Conservation (phyloP, 176 grass and related monocot species). For the maize (Zea mays) region DNA sequence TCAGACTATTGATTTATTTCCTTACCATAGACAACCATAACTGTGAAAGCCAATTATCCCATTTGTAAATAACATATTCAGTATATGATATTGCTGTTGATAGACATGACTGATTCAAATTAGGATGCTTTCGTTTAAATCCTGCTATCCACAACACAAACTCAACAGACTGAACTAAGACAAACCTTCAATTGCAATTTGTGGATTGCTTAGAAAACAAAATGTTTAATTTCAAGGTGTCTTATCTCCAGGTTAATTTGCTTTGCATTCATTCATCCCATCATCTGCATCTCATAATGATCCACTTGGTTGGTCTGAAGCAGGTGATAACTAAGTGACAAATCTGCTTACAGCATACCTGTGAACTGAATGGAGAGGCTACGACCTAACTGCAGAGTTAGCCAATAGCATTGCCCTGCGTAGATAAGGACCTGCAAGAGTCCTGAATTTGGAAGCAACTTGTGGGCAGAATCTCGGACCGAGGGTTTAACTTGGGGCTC, state of each 20-base stretch:
- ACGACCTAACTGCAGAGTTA: slow-evolving; percentile 30
- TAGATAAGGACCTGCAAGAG: slow-evolving; percentile 19
- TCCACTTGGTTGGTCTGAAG: slow-evolving; percentile 20
- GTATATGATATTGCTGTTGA: background rate
- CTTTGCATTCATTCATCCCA: background rate
- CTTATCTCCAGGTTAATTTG: background rate
- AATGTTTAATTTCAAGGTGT: background rate
- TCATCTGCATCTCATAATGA: slow-evolving; percentile 7
- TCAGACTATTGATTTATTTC: slow-evolving; percentile 15
- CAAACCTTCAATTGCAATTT: background rate
- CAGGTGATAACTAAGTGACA: slow-evolving; percentile 50
- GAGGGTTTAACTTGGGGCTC: slow-evolving; percentile 13
- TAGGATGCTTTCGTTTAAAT: background rate
- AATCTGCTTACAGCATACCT: slow-evolving; percentile 8
- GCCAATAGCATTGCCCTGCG: slow-evolving; percentile 28
- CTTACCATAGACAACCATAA: background rate
- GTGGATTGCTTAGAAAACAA: slow-evolving; percentile 8
- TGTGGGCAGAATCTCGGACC: slow-evolving; percentile 20
- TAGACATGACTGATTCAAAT: background rate
- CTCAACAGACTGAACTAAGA: background rate
- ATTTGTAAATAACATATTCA: slow-evolving; percentile 7
- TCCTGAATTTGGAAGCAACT: slow-evolving; percentile 30
- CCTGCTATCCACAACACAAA: slow-evolving; percentile 1
- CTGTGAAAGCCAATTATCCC: background rate
- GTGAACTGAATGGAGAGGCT: slow-evolving; percentile 26